Conservation (phyloP, 2,329 filamentous ascomycete species). For the Neocatenulostroma microsporum region DNA sequence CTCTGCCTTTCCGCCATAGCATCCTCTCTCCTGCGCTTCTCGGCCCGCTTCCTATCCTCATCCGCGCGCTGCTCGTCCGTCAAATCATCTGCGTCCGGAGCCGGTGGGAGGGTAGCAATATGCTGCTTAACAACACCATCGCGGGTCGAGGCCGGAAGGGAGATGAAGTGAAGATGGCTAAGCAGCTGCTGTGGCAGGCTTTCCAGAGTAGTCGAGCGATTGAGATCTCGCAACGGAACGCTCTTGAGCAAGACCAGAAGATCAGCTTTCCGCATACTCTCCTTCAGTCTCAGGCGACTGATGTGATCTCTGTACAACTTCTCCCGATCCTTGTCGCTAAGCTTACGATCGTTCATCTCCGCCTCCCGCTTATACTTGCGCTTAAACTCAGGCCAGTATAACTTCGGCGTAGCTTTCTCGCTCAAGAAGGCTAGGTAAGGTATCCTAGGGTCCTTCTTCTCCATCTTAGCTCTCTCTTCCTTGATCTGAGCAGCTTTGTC, state of each 20-base stretch:
- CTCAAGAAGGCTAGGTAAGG: constrained; percentile 76
- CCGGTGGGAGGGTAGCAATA: constrained; percentile 52
- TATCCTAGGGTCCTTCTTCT: constrained; percentile 74
- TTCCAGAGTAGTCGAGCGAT: constrained; percentile 50
- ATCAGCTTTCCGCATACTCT: constrained; percentile 60
- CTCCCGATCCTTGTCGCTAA: constrained; percentile 62
- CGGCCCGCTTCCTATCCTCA: constrained; percentile 26
- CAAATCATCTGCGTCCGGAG: constrained; percentile 34
- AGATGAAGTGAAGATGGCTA: constrained; percentile 62
- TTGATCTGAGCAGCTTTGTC: constrained; percentile 66
- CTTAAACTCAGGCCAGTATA: constrained; percentile 97
- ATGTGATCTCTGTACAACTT: constrained; percentile 71
- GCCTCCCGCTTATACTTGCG: constrained; percentile 78
- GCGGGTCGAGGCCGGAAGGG: constrained; percentile 52
- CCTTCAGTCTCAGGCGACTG: constrained; percentile 56
- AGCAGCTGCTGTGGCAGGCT: constrained; percentile 56
- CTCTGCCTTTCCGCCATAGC: constrained; percentile 58
- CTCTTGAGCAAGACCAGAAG: constrained; percentile 57
- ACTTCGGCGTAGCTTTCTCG: constrained; percentile 73
- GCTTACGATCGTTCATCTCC: constrained; percentile 63
- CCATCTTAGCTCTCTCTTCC: constrained; percentile 63
- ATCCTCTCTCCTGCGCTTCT: constrained; percentile 47
- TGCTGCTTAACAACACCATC: constrained; percentile 60
- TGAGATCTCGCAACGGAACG: constrained; percentile 51
- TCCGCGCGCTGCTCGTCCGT: constrained; percentile 44